phyloP scores from a whole-genome alignment of 1,284 basidiomycete genomes.

The Fomitopsis schrenkii region DNA sequence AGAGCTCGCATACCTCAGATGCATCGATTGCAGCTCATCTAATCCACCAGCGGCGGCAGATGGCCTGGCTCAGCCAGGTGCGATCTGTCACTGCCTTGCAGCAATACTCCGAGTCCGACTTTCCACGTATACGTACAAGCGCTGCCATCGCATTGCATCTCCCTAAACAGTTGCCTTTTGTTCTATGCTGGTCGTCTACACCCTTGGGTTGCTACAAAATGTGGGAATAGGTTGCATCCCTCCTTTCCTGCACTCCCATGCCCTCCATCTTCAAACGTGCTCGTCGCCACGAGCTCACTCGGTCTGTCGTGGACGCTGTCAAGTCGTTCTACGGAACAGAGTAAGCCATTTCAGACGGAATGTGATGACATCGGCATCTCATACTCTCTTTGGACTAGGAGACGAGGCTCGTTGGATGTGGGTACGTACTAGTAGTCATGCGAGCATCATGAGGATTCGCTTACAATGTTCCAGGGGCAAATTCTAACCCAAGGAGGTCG shows the following conservation, averaged over 20 bases:
- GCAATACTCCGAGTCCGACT: not conserved
- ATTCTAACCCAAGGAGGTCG: not conserved
- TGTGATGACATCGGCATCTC: not conserved
- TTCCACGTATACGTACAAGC: not conserved
- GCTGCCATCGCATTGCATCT: conserved; percentile 3
- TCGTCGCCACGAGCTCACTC: conserved; percentile 30
- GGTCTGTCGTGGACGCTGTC: conserved; percentile 31
- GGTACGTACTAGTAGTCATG: not conserved
- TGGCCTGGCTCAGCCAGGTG: not conserved
- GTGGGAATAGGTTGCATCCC: not conserved
- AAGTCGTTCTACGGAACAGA: conserved; percentile 28
- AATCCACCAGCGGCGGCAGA: not conserved
- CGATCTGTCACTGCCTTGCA: not conserved
- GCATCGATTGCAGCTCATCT: not conserved
- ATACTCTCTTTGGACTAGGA: not conserved
- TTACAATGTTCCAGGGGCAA: no score
- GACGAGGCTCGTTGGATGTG: not conserved
- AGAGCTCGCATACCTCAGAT: not conserved
- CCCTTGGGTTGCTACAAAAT: not conserved
- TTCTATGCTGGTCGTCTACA: not conserved
- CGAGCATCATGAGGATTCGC: not conserved
- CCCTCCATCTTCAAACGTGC: conserved; percentile 34
- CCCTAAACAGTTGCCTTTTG: not conserved
- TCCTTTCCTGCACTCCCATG: conserved; percentile 17
- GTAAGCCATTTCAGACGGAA: conserved; percentile 15